Percentiles rank a stretch among this genome's conserved stretches.
These are phyloP conservation scores for Dactylellina haptotyla DNA, from an alignment of 2,329 filamentous ascomycete genomes.

Conservation along the genomic window DNA sequence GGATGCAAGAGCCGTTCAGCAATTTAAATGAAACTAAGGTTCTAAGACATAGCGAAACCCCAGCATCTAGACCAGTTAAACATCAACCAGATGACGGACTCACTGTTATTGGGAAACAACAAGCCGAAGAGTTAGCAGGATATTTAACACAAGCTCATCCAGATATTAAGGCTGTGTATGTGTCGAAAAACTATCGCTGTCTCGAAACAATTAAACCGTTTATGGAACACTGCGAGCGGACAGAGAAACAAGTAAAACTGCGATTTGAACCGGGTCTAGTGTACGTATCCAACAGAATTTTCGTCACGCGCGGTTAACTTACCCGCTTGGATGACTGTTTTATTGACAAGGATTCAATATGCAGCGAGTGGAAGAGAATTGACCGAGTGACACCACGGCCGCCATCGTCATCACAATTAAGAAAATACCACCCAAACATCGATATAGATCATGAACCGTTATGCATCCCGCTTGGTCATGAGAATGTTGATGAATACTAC, in stretches of 20 bases:
- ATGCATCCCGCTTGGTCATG: constrained; percentile 4
- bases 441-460: constrained; percentile 5
- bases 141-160: background rate
- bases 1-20: background rate
- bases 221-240: background rate
- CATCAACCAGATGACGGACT: constrained; percentile 5
- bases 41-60: background rate
- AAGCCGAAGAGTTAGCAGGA: constrained; percentile 14
- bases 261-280: constrained; percentile 12
- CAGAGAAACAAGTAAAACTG: constrained; percentile 1
- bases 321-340: too few species aligned
- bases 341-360: too few species aligned
- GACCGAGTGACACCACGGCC: constrained; percentile 4
- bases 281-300: too few species aligned
- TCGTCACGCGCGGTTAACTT: too few species aligned
- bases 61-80: background rate
- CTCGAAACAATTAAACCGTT: constrained; percentile 12
- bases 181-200: constrained; percentile 17
- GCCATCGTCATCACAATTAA: constrained; percentile 3
- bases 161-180: constrained; percentile 2
- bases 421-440: background rate
- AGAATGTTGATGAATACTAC: constrained; percentile 17
- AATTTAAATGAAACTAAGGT: background rate
- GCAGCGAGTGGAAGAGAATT: constrained; percentile 10
- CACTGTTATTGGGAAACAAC: background rate